A percentile compares a stretch with the other conserved stretches of the same genome.
phyloP scores from a whole-genome alignment of 2,329 filamentous ascomycete genomes.

The Cladosporium sp. region DNA sequence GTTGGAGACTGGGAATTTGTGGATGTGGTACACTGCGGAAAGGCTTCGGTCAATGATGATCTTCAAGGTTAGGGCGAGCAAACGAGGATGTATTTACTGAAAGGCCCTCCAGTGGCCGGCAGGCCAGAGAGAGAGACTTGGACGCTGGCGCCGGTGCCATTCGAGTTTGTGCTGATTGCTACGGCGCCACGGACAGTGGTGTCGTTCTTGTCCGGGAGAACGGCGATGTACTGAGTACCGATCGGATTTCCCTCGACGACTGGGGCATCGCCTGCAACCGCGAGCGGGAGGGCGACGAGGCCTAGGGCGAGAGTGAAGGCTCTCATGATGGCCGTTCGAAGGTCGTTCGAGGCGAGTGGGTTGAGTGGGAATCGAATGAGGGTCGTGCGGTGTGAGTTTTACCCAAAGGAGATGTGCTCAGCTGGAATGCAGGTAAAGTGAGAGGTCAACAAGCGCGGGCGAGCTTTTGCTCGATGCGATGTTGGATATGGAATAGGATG shows the following conservation, averaged over 20 bases:
- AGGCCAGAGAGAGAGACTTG: conserved; percentile 37
- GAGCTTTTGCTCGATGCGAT: background rate
- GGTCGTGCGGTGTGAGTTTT: background rate
- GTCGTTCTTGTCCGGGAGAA: conserved; percentile 30
- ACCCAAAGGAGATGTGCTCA: background rate
- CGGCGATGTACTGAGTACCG: conserved; percentile 37
- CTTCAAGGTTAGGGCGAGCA: no score
- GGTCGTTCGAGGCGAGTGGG: background rate
- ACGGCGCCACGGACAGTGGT: conserved; percentile 34
- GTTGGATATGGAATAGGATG: no score
- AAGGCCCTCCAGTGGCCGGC: conserved; percentile 39
- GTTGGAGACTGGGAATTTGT: conserved; percentile 37
- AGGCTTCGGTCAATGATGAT: background rate
- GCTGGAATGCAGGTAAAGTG: conserved; percentile 2
- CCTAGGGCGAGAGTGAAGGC: conserved; percentile 1
- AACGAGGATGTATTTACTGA: conserved; percentile 31
- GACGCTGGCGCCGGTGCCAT: conserved; percentile 38
- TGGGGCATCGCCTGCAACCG: conserved; percentile 26
- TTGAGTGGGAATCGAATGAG: background rate
- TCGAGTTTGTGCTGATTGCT: conserved; percentile 27
- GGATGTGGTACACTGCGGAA: conserved; percentile 41
- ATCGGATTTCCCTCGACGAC: conserved; percentile 34
- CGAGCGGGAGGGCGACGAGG: conserved; percentile 1
- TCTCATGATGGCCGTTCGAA: background rate
- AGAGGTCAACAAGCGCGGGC: conserved; percentile 1